phyloP scores from a whole-genome alignment of 2,329 filamentous ascomycete genomes.

The Didymella pinodella region DNA sequence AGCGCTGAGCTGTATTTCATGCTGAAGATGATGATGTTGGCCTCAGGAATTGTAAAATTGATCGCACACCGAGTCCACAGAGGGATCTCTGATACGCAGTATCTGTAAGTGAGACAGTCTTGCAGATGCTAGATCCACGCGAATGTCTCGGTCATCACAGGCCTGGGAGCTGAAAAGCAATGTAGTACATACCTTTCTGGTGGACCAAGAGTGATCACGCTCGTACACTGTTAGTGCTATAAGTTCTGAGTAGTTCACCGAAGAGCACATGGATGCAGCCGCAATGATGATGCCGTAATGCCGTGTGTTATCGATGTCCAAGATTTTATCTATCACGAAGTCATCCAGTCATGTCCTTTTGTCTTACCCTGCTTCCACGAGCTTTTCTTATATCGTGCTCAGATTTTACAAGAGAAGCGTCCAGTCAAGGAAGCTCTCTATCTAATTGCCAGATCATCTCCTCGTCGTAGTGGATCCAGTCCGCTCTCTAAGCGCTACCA shows the following conservation, averaged over 20 bases:
- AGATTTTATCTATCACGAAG: constrained; percentile 34
- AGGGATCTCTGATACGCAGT: constrained; percentile 35
- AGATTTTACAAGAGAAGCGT: background rate
- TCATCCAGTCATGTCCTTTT: constrained; percentile 24
- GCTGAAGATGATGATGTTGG: background rate
- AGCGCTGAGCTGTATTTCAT: background rate
- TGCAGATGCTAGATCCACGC: constrained; percentile 3
- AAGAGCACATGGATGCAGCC: constrained; percentile 1
- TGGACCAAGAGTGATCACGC: background rate
- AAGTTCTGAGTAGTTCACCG: background rate
- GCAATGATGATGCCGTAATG: constrained; percentile 16
- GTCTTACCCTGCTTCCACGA: constrained; percentile 1
- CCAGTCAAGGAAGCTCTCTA: constrained; percentile 1
- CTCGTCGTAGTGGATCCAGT: constrained; percentile 16
- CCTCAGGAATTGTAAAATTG: constrained; percentile 8
- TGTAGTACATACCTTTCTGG: constrained; percentile 11
- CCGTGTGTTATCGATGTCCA: constrained; percentile 20
- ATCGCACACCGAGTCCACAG: constrained; percentile 23
- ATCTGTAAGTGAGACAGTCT: constrained; percentile 26
- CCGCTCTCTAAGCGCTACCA: constrained; percentile 33
- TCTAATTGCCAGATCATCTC: constrained; percentile 12
- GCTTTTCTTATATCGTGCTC: constrained; percentile 1
- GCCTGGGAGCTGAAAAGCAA: background rate
- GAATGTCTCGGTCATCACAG: constrained; percentile 20
- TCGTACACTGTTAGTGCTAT: background rate